Evolutionary conservation across 306 rosid species (phyloP), one percentile per base, ranked within the genome.

Genomic region (Prunus davidiana): DNA sequence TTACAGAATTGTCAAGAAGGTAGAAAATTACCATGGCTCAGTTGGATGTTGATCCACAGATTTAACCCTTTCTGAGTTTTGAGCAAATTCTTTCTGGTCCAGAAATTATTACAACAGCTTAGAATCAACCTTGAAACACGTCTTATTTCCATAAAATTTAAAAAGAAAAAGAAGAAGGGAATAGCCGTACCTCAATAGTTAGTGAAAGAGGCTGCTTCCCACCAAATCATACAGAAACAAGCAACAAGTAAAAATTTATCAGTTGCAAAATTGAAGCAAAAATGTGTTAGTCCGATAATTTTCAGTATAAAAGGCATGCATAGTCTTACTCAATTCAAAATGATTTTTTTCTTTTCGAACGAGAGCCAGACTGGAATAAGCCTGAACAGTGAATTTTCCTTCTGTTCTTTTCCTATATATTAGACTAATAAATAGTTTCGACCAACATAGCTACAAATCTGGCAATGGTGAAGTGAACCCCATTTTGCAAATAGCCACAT

Each of bases 1-100:
- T 18, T 12, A 46, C 7, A 67, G n/a, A 79, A 19, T 67, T 78
- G 56, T 6, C 22, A 12, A 24, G 57, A 2, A 20, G n/a, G 3
- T 1, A 2, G 4, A 24, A 4, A 46, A 67, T 65, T 91, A 91
- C 96, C 93, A 91, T 89, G 96, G 93, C 69, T 91, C 90, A 77
- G 90, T 83, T 70, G 92, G 93, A 86, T 91, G 92, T 6, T 84
- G 82, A 87, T 89, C 93, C 81, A 89, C 83, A 54, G 93, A 89
- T 79, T 91, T 91, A 0, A 91, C 93, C 87, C 91, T 86, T 67
- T 91, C 92, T 34, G 92, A 89, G 73, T 85, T 84, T 68, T 86
- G 93, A 1, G 89, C 86, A 84, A 86, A 88, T 66, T 86, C 74
- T 68, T 88, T 73, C 96, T 91, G 87, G 67, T 73, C 28, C 67